Percentiles rank a stretch among this genome's conserved stretches.
phyloP scores from a whole-genome alignment of 768 basidiomycete species.

The Russula sp. region DNA sequence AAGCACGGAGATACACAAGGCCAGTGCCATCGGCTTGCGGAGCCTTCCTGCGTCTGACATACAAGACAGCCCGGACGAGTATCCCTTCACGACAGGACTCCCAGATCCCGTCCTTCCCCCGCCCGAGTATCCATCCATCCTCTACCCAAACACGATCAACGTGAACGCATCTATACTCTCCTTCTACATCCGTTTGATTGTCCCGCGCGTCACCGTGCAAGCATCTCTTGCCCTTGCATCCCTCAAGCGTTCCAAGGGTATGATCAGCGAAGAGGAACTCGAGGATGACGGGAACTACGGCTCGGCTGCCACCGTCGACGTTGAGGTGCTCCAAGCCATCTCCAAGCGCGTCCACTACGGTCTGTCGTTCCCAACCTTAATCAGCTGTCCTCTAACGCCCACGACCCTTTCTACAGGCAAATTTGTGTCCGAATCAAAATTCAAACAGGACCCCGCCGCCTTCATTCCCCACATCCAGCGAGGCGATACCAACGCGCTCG shows the following conservation, averaged over 20 bases:
- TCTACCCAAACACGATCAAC: slow-evolving; percentile 77
- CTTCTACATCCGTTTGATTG: slow-evolving; percentile 85
- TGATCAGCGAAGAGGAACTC: slow-evolving; percentile 59
- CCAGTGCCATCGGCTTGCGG: slow-evolving; percentile 29
- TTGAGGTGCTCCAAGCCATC: slow-evolving; percentile 96
- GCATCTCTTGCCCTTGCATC: slow-evolving; percentile 64
- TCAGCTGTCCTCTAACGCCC: not conserved
- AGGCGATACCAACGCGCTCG: slow-evolving; percentile 72
- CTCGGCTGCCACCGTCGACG: slow-evolving; percentile 87
- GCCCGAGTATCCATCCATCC: slow-evolving; percentile 65
- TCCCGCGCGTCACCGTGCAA: slow-evolving; percentile 79
- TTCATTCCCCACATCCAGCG: slow-evolving; percentile 90
- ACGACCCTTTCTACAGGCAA: slow-evolving; percentile 55
- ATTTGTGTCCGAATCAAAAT: slow-evolving; percentile 98
- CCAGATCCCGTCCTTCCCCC: slow-evolving; percentile 77
- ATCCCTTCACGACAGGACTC: slow-evolving; percentile 83
- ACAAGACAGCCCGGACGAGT: slow-evolving; percentile 83
- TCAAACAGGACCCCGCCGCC: slow-evolving; percentile 72
- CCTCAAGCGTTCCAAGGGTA: slow-evolving; percentile 59
- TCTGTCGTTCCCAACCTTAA: slow-evolving; percentile 32
- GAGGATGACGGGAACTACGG: slow-evolving; percentile 99
- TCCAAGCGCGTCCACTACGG: slow-evolving; percentile 98
- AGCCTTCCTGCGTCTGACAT: not conserved
- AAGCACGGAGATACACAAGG: slow-evolving; percentile 94
- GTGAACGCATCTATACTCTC: slow-evolving; percentile 80